Conservation (phyloP, 306 rosid genomes). For the Malus sieversii region DNA sequence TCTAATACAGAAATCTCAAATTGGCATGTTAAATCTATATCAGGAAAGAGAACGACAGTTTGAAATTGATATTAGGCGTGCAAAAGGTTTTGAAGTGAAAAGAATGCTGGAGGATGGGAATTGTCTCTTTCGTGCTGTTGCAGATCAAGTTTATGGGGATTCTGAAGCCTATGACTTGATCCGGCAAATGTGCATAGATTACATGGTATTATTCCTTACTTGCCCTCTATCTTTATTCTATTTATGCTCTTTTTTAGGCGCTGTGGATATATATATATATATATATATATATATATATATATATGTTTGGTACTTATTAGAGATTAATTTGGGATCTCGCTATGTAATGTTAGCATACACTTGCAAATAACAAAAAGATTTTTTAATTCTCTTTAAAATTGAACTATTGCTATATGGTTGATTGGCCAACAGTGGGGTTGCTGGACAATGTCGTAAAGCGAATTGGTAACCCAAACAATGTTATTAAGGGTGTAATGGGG, state of each 20-base stretch:
- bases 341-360: neutral
- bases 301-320: neutral
- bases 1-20: neutral
- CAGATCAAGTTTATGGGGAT: constrained; percentile 96
- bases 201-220: constrained; percentile 53
- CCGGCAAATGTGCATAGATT: constrained; percentile 88
- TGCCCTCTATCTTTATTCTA: neutral
- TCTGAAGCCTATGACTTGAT: constrained; percentile 62
- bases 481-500: neutral
- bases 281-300: neutral
- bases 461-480: neutral
- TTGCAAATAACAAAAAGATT: neutral
- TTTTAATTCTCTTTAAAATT: neutral
- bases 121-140: constrained; percentile 96
- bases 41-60: constrained; percentile 92
- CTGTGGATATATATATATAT: neutral
- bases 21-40: constrained; percentile 13
- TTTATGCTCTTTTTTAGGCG: neutral
- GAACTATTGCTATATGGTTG: neutral
- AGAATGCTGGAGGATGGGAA: constrained; percentile 92
- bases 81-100: constrained; percentile 79
- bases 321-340: neutral
- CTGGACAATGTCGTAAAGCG: neutral
- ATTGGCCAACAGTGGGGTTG: neutral
- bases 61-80: constrained; percentile 78